Evolutionary conservation across 2,329 filamentous ascomycete genomes (phyloP).

Genomic region (Amphichorda felina): DNA sequence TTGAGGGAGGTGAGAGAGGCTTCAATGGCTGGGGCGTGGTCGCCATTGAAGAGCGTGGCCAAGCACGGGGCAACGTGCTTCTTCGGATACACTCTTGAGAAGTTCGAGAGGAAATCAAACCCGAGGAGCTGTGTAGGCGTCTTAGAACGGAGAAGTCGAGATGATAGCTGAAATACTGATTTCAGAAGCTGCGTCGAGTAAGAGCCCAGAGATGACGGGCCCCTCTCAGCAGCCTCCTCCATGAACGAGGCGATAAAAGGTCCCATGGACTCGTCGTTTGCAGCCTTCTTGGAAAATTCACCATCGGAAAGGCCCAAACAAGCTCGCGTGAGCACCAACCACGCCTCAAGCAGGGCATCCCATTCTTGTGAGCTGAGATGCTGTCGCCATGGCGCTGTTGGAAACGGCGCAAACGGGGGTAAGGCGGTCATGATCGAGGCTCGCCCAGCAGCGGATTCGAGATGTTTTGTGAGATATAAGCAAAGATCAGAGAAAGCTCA

Average conservation of each 20-base stretch:
- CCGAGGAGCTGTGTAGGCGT: conserved; percentile 18
- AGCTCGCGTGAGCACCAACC: conserved; percentile 55
- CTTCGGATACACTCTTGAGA: conserved; percentile 56
- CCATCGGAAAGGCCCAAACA: conserved; percentile 47
- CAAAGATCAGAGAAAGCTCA: too few relatives aligned
- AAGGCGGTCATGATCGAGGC: conserved; percentile 31
- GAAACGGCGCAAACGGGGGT: conserved; percentile 69
- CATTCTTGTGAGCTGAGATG: conserved; percentile 61
- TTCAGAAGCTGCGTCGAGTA: conserved; percentile 41
- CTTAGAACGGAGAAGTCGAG: conserved; percentile 35
- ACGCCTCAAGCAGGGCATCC: conserved; percentile 65
- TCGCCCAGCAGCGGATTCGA: too few relatives aligned
- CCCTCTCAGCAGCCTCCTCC: conserved; percentile 35
- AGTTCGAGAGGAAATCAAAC: conserved; percentile 58
- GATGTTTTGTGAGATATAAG: too few relatives aligned
- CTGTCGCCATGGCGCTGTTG: conserved; percentile 53
- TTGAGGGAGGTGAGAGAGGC: conserved; percentile 47
- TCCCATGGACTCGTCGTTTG: conserved; percentile 45
- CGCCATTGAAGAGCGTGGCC: conserved; percentile 32
- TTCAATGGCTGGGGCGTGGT: conserved; percentile 36
- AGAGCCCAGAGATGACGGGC: conserved; percentile 18
- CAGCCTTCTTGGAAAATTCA: conserved; percentile 38
- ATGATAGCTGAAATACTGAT: conserved; percentile 50
- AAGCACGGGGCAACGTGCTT: conserved; percentile 43
- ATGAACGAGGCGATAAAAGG: conserved; percentile 59